Base-by-base conservation (phyloP, 1,139 yeast genomes). In the Sugiyamaella sp. region DNA sequence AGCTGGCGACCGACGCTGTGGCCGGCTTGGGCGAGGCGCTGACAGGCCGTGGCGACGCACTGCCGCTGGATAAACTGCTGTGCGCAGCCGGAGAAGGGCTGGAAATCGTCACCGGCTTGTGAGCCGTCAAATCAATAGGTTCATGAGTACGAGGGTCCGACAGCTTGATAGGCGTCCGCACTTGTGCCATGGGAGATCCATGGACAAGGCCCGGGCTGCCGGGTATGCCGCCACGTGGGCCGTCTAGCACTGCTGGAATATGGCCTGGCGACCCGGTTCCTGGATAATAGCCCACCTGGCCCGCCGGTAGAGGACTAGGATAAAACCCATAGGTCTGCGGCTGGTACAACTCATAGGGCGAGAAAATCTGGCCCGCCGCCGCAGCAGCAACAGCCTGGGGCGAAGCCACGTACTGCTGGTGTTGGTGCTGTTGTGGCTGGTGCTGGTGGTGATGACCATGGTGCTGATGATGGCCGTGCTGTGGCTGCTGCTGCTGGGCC, bases 131-230 rank as follows among this genome's bases (percentile, higher is more conserved):
- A 45, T 61, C 64, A 37, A 65, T 64, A 27, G 66, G 67, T 54
- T 62, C 60, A 48, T 60, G 62, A 25, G 68, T 64, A 19, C 54
- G 55, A 4, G 68, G 68, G 52, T 64, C 68, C 39, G 64, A 57
- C 48, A 65, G 56, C 54, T 60, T 63, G 56, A 65, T 63, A 14
- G 67, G 60, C 20, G 68, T 56, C 40, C 57, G 65, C 19, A 57
- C 38, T 51, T 62, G 60, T 22, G 48, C 40, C 9, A 53, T 29
- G 6, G 53, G 54, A 10, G 48, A 42, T 14, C 51, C 51, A 10
- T 38, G 46, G 14, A 43, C 45, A 5, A 55, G 37, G 1, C 56
- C 29, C 2, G 55, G 54, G 16, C 52, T 27, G 16, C 49, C 47
- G 20, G 52, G 51, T 17, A 19, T 38, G 14, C 51, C 53, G 17